These are phyloP conservation scores for Acer yangbiense DNA, from an alignment of 345 rosid species.

Conservation along the genomic window DNA sequence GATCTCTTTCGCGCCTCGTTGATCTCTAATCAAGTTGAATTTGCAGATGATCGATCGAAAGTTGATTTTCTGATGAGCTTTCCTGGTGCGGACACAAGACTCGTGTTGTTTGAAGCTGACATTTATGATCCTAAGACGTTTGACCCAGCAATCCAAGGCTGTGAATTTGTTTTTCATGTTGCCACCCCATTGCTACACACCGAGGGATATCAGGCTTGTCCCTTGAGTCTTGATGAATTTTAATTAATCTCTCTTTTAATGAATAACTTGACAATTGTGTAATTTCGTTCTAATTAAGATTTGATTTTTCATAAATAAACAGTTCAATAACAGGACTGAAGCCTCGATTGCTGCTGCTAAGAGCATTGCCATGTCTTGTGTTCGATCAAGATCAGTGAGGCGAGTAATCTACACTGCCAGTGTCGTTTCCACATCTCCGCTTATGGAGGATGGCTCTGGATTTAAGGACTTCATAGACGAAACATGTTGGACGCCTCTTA, in stretches of 20 bases:
- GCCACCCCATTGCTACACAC: conserved; percentile 27
- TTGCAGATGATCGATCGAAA: conserved; percentile 27
- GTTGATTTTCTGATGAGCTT: conserved; percentile 34
- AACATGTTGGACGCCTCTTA: conserved; percentile 8
- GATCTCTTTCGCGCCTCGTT: neutral
- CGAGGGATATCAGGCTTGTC: conserved; percentile 14
- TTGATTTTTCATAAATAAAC: neutral
- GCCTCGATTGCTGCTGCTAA: conserved; percentile 1
- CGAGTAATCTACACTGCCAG: conserved; percentile 4
- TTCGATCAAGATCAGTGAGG: conserved; percentile 8
- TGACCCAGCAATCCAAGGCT: conserved; percentile 31
- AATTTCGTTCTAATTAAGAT: neutral
- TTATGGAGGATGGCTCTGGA: neutral
- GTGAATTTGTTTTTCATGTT: conserved; percentile 35
- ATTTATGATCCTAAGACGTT: conserved; percentile 26
- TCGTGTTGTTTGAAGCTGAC: conserved; percentile 36
- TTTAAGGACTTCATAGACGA: conserved; percentile 2
- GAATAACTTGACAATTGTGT: too few relatives aligned
- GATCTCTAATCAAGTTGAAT: neutral
- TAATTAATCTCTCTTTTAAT: neutral
- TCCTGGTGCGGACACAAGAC: conserved; percentile 27
- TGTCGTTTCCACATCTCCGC: conserved; percentile 1
- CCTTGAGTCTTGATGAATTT: neutral
- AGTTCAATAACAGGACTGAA: neutral
- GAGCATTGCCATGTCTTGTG: neutral